These are phyloP conservation scores for Termitomyces sp. DNA, from an alignment of 1,284 basidiomycete species.

Conservation along the genomic window DNA sequence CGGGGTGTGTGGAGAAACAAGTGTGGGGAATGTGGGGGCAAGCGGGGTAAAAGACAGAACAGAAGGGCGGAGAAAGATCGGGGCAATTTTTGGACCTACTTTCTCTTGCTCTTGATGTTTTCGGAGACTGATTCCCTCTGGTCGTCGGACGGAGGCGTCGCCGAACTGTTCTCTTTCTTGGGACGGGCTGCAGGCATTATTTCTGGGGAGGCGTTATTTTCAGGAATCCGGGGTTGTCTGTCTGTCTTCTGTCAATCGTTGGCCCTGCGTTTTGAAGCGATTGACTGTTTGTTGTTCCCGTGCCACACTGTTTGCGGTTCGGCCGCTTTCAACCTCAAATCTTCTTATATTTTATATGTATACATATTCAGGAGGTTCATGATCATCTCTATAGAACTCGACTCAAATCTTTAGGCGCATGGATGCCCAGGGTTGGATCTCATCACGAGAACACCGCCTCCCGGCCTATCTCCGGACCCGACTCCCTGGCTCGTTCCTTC, in stretches of 20 bases:
- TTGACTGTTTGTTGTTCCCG: conserved; percentile 35
- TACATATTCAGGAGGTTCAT: conserved; percentile 29
- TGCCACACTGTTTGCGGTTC: conserved; percentile 34
- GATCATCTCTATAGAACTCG: conserved; percentile 22
- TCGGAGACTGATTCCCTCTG: conserved; percentile 50
- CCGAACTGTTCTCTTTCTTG: conserved; percentile 59
- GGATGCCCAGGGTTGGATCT: conserved; percentile 29
- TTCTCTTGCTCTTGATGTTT: conserved; percentile 66
- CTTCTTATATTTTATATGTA: conserved; percentile 37
- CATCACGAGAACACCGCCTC: conserved; percentile 33
- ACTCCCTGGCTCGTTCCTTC: conserved; percentile 24
- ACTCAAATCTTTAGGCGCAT: conserved; percentile 27
- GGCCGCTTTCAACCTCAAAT: conserved; percentile 34
- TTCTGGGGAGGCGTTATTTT: conserved; percentile 26
- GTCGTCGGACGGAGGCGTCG: conserved; percentile 62
- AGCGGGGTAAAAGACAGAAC: conserved; percentile 28
- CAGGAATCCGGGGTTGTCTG: conserved; percentile 26
- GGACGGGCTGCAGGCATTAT: conserved; percentile 61
- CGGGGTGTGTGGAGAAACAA: conserved; percentile 25
- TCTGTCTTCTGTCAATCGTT: conserved; percentile 19
- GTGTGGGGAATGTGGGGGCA: conserved; percentile 35
- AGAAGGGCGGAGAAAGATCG: conserved; percentile 38
- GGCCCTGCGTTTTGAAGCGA: conserved; percentile 28
- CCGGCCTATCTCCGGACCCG: conserved; percentile 39
- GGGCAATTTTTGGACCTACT: conserved; percentile 46